Evolutionary conservation across 768 basidiomycete genomes (phyloP), one percentile per base, ranked within the genome.

Genomic region (Rhodotorula babjevae): DNA sequence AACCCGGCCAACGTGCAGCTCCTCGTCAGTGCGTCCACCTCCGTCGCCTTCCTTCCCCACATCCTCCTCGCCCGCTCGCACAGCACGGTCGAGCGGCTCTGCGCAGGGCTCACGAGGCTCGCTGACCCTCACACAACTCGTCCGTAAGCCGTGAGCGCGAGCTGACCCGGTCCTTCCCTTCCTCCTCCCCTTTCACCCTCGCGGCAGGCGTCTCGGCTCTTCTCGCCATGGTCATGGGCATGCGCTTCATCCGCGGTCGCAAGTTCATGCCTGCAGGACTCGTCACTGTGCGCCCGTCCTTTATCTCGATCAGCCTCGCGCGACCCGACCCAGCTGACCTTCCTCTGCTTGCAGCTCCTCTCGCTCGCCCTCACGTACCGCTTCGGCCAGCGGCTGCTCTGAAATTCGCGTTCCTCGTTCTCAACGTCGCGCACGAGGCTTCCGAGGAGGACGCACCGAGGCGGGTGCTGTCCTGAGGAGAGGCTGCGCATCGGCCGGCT

Each of bases 191-290:
- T 36, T 10, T 52, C 27, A 11, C 21, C 25, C 19, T n/a, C 15
- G 11, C 40, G 1, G 14, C 72, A 69, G 74, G 72, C 50, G 74
- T 68, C 33, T 19, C 58, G 2, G 66, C 53, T 0, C 8, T 74
- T 9, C 55, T 78, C 33, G 10, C 62, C 27, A 5, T 77, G 9
- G 65, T 72, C 29, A 78, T 78, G 77, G 77, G 77, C 31, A 50
- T 53, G 8, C 65, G 76, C 27, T 75, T 75, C 68, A 9, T 65
- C 7, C 67, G 63, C 23, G 47, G 61, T 1, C 46, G 72, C 16
- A 72, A 72, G 65, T 69, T 78, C 67, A 77, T 78, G 76, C 77
- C 77, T 0, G 77, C 77, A 10, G 77, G 77, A 29, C 40, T 74
- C 11, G 69, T 73, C 25, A 58, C 56, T 1, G 71, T 71, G 47